Evolutionary conservation across 2,329 filamentous ascomycete species (phyloP), one percentile per base, ranked within the genome.

Genomic region (Epichloe elymi): DNA sequence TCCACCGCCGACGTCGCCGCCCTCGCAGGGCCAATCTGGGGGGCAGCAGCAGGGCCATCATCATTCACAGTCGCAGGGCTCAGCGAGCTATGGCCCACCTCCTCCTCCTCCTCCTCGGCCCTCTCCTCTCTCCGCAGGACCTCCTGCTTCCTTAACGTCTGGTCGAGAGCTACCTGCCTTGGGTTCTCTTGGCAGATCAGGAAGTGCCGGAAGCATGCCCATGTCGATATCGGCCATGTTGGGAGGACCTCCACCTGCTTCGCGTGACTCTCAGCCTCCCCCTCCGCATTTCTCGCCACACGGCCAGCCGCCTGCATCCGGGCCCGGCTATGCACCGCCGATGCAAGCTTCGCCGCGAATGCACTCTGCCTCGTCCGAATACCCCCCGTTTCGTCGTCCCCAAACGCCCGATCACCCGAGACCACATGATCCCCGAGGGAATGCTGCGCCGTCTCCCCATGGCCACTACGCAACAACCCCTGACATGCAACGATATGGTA

Each of bases 331-430:
- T 59, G 69, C 70, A 45, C 62, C 71, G 15, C 61, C 74, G 2
- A 62, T 79, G 2, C 76, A 80, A 53, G 74, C 74, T 2, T 81
- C 78, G 14, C 78, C 78, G 3, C 69, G 74, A 40, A 74, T 80
- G 69, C 74, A 73, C 52, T 72, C 73, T 26, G 67, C 74, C 2
- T 70, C 74, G 0, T 66, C 78, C 54, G 82, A 86, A 17, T 84
- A 85, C 54, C 70, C 69, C 69, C 73, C 76, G 5, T 84, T 78
- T 63, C 75, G 83, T 55, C 74, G 84, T 54, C 85, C 85, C 2
- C 81, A 86, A 52, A 88, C 85, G 0, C 85, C 85, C n/a, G 85
- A 88, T 43, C 80, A 82, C 54, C 71, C 75, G 45, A 74, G 78
- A 59, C 69, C 70, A 51, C 79, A 80, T 67, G 72, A 72, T 54